Percentiles rank a stretch among this genome's conserved stretches.
Evolutionary conservation across 208 protist genomes (phyloP).

Genomic region (Trypanosoma avium): DNA sequence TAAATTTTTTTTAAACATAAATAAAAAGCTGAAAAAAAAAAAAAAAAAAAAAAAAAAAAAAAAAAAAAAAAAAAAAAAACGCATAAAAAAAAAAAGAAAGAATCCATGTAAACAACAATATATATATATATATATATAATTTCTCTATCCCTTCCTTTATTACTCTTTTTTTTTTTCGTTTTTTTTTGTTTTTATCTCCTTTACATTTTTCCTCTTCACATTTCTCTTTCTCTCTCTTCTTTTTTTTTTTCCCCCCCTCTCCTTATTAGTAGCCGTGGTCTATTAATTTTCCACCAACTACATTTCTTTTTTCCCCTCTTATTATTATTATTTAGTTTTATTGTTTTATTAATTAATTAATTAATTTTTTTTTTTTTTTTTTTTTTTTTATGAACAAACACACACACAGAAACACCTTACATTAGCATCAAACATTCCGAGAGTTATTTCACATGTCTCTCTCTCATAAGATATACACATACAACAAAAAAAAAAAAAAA

Average conservation of each 20-base stretch:
- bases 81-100: not conserved
- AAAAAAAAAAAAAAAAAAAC: not conserved
- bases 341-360: not conserved
- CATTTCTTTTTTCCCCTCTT: not conserved
- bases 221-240: too few species aligned
- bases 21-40: not conserved
- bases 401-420: not conserved
- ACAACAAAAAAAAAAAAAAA: too few species aligned
- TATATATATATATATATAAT: conserved; percentile 14
- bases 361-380: not conserved
- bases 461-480: too few species aligned
- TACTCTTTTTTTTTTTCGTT: too few species aligned
- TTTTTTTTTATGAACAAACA: not conserved
- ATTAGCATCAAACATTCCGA: too few species aligned
- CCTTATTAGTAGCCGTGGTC: too few species aligned
- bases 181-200: too few species aligned
- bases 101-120: not conserved
- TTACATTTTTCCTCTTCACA: too few species aligned
- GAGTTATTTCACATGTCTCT: too few species aligned
- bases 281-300: not conserved
- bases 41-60: conserved; percentile 8
- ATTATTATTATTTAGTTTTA: not conserved
- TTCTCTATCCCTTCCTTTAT: too few species aligned
- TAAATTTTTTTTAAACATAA: not conserved
- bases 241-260: too few species aligned